These are phyloP conservation scores for Fraxinus angustifolia DNA, from an alignment of 305 asterid genomes.

Conservation along the genomic window DNA sequence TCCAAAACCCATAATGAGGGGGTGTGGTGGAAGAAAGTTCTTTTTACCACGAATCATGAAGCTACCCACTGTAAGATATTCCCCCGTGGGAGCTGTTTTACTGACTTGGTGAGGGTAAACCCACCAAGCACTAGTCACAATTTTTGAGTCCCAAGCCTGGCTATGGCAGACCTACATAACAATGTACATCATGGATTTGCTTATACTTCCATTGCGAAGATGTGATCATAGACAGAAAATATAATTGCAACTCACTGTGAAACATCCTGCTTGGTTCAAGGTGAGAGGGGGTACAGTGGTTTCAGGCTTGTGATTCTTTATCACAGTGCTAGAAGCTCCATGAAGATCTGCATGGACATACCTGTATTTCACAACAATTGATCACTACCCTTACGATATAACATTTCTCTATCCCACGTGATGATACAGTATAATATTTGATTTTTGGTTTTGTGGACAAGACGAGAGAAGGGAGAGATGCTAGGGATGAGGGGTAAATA, in stretches of 20 bases:
- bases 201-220: background rate
- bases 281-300: constrained; percentile 89
- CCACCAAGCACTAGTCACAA: constrained; percentile 99
- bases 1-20: constrained; percentile 96
- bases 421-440: background rate
- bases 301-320: constrained; percentile 92
- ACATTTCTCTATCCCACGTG: background rate
- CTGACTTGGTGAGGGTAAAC: constrained; percentile 95
- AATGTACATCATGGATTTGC: constrained; percentile 17
- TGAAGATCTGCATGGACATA: constrained; percentile 96
- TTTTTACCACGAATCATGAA: constrained; percentile 98
- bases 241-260: constrained; percentile 55
- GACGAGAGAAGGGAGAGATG: background rate
- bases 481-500: background rate
- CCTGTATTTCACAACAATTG: constrained; percentile 33
- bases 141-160: constrained; percentile 98
- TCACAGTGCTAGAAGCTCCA: constrained; percentile 97
- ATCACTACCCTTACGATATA: background rate
- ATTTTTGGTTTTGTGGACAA: background rate
- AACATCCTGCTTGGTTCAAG: constrained; percentile 93
- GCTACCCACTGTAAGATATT: constrained; percentile 95
- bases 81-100: constrained; percentile 98
- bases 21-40: constrained; percentile 94
- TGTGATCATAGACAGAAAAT: constrained; percentile 10
- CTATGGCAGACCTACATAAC: constrained; percentile 84